Percentiles rank a stretch among this genome's conserved stretches.
Evolutionary conservation across 2,329 filamentous ascomycete genomes (phyloP).

Genomic region (Trichoderma sp.): DNA sequence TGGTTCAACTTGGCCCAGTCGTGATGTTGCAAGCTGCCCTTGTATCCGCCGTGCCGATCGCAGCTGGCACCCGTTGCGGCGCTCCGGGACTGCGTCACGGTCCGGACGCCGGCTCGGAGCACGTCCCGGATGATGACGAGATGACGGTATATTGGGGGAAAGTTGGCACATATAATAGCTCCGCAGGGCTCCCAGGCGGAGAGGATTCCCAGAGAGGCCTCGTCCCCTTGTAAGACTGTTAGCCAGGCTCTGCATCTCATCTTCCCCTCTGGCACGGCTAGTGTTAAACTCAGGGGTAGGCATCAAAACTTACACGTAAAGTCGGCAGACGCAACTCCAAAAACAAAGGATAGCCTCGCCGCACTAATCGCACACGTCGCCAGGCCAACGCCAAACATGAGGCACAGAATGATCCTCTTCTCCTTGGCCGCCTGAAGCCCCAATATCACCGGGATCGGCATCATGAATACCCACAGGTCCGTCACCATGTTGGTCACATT

Average conservation of each 20-base stretch:
- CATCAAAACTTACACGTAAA: slow-evolving; percentile 17
- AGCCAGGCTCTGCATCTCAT: background rate
- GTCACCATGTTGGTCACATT: slow-evolving; percentile 19
- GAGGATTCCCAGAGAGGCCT: slow-evolving; percentile 15
- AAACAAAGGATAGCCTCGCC: slow-evolving; percentile 18
- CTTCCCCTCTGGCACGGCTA: background rate
- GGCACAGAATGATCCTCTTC: slow-evolving; percentile 12
- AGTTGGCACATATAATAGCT: slow-evolving; percentile 21
- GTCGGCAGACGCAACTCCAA: slow-evolving; percentile 18
- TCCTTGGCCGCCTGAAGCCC: slow-evolving; percentile 15
- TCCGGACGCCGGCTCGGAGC: background rate
- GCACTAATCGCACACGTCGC: slow-evolving; percentile 21
- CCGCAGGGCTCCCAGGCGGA: slow-evolving; percentile 22
- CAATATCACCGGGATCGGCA: slow-evolving; percentile 18
- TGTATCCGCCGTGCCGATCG: background rate
- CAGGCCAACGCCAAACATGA: slow-evolving; percentile 22
- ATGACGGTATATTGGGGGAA: slow-evolving; percentile 16
- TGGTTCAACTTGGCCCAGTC: slow-evolving; percentile 11
- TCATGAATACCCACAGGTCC: slow-evolving; percentile 21
- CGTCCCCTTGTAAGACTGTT: slow-evolving; percentile 3
- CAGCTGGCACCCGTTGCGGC: background rate
- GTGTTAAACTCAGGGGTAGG: background rate
- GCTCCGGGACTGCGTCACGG: background rate
- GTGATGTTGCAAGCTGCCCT: slow-evolving; percentile 4
- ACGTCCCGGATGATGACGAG: background rate